Evolutionary conservation across 306 rosid genomes (phyloP), one percentile per base, ranked within the genome.

Genomic region (Sindora glabra): DNA sequence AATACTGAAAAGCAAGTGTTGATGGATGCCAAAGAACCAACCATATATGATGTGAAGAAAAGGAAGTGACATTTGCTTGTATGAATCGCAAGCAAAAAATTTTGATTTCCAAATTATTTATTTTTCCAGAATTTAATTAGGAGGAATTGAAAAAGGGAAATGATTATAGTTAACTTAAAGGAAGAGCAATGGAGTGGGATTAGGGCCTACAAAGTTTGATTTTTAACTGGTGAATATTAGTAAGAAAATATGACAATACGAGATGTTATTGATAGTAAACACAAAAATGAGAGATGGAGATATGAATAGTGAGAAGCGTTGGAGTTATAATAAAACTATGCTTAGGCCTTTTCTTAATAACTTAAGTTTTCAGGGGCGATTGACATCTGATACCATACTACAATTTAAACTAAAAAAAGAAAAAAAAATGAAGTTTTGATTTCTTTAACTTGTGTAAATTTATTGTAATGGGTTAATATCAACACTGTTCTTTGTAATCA

Each of bases 51-150:
- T 86, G 95, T 78, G 85, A 74, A 70, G 77, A 71, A 25, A 46
- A 32, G 59, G 75, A 83, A 79, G 71, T 68, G 84, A 87, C 83
- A 70, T 76, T 90, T 87, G 96, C 97, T 85, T 90, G 83, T 86
- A 85, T 87, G 87, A 76, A 87, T 85, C 82, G 97, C 97, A 87
- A 90, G 85, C 96, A 76, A 65, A 81, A 84, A 65, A 79, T 82
- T 87, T 77, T 77, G 79, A 85, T 82, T 58, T 74, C 69, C 70
- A 77, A 74, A 75, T 81, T 56, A 83, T 76, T 76, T 70, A n/a
- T 60, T 74, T n/a, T 51, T 66, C 77, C 69, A 72, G 67, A 69
- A 75, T 62, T 72, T 61, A 57, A 61, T 74, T 77, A 39, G 61
- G 78, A 75, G 56, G 78, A 77, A 51, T 39, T 66, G 70, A 52